Evolutionary conservation across 768 basidiomycete genomes (phyloP).

Genomic region (Xerocomus spinulosus): DNA sequence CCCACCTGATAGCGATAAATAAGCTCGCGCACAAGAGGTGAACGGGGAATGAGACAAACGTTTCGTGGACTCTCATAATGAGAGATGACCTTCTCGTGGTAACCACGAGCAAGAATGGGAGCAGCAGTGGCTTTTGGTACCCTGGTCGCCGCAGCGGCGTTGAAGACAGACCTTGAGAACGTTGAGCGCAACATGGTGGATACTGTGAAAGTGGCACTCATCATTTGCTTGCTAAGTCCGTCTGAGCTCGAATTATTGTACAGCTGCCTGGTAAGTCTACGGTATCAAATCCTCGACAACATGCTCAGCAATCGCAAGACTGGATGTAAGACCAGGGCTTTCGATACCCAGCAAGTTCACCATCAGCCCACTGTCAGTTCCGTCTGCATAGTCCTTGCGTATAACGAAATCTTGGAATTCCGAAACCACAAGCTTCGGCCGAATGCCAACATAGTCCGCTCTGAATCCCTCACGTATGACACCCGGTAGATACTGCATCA

Average conservation of each 20-base stretch:
- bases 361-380: conserved; percentile 42
- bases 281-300: conserved; percentile 59
- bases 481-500: conserved; percentile 69
- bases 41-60: conserved; percentile 50
- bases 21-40: conserved; percentile 47
- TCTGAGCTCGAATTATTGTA: conserved; percentile 27
- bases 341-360: conserved; percentile 88
- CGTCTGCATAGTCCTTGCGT: conserved; percentile 56
- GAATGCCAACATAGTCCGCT: conserved; percentile 80
- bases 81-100: conserved; percentile 95
- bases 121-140: conserved; percentile 37
- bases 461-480: conserved; percentile 57
- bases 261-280: background rate
- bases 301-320: conserved; percentile 80
- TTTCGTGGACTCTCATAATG: conserved; percentile 98
- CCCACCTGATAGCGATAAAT: conserved; percentile 67
- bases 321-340: conserved; percentile 85
- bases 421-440: conserved; percentile 82
- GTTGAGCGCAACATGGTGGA: conserved; percentile 69
- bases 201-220: conserved; percentile 20
- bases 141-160: conserved; percentile 40
- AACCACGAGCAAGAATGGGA: conserved; percentile 61
- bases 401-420: conserved; percentile 86
- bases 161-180: conserved; percentile 47
- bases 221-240: conserved; percentile 6